Evolutionary conservation across 2,329 filamentous ascomycete genomes (phyloP), one percentile per base, ranked within the genome.

Genomic region (Aureobasidium namibiae): DNA sequence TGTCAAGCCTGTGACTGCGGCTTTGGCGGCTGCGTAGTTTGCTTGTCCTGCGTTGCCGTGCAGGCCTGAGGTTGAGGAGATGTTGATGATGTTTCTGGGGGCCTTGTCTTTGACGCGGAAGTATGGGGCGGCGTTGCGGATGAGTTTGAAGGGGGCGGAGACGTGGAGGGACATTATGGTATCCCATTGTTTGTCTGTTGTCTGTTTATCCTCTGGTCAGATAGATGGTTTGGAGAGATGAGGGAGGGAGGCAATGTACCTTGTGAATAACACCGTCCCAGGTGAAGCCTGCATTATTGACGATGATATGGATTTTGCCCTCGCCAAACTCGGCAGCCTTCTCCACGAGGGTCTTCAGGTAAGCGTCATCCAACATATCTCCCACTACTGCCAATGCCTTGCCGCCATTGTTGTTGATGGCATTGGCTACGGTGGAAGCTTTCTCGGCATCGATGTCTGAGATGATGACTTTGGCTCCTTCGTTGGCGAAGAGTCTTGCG

Each of bases 261-360:
- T 94, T 95, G 79, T 95, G 89, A 65, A 95, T 90, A 39, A 95
- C 90, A 7, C 87, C 91, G 72, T 96, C 91, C 89, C 90, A 95
- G 0, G 91, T 95, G 75, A 90, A 95, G 42, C 90, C 90, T 0
- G 90, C 91, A 71, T 95, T 95, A 75, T 95, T 95, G 61, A 95
- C 88, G 60, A 95, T 87, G 70, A 94, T 88, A 73, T 95, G 88
- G 63, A 96, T 91, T 78, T 95, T 95, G 68, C 90, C 90, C 64
- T 81, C 78, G 61, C 91, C 91, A 69, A 95, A 95, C 49, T 86
- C 86, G 1, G 89, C 90, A 0, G 90, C 81, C 68, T 85, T 83
- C 69, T 85, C 78, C 26, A 95, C 84, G n/a, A 95, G 81, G 10
- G 79, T 76, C 61, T 83, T 79, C 69, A 92, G 80, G 73, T 94